Base-by-base conservation (phyloP, 139 green algal species). In the Haematococcus sp. region DNA sequence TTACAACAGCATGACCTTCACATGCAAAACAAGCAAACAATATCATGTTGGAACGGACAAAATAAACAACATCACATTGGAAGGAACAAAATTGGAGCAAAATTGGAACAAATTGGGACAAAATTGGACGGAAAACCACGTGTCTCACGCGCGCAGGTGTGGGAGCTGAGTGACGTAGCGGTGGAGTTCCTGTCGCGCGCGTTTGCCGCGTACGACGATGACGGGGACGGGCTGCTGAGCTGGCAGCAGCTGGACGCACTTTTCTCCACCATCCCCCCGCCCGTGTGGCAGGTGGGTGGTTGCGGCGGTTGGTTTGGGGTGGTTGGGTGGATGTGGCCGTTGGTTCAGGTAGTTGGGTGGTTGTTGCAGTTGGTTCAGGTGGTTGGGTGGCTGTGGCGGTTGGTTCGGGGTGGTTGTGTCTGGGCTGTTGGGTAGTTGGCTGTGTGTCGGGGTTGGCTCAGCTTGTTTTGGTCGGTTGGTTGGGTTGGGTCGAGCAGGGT, bases 151-250 rank as follows among this genome's bases (percentile, higher is more conserved):
- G 1, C 34, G 3, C 78, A 91, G 88, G 80, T 88, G 23, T 76
- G 89, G 58, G 87, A 94, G 84, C 77, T 94, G 43, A 88, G 74
- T 1, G 70, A 84, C 1, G 73, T 52, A 0, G 89, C 74, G 23
- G 34, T 74, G 15, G 43, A 44, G 19, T 93, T 94, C 76, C 85
- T 95, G 76, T n/a, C 5, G 17, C 64, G 68, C 59, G 68, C 73
- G 67, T 94, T 95, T 54, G 3, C 71, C 22, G 51, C 70, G 60
- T 81, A 80, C 63, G 89, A 94, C 74, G 34, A 35, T 1, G 80
- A 91, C 60, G 49, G 78, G 7, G 89, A 93, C 32, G 79, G 76
- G 28, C 52, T 84, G 54, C 80, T 93, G 68, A 84, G 75, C 65
- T 87, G 69, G 70, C 70, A 84, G 64, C 70, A 81, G 74, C 70